These are phyloP conservation scores for Planoprotostelium fungivorum DNA, from an alignment of 78 protist genomes.

Conservation along the genomic window DNA sequence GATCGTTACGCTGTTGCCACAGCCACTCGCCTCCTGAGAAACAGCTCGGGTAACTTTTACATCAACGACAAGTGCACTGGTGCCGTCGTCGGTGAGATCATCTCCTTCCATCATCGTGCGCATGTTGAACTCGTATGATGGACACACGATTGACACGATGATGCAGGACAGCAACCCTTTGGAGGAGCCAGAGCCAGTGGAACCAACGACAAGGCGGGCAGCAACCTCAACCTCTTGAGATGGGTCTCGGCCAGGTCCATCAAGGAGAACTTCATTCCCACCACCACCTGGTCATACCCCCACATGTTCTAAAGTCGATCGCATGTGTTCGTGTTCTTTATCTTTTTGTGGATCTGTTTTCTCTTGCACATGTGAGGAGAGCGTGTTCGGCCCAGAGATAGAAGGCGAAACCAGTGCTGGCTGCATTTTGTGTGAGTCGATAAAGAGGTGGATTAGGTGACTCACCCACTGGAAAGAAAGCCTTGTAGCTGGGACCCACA, in stretches of 20 bases:
- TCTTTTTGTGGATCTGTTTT: background rate
- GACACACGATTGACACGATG: background rate
- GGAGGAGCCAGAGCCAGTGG: constrained; percentile 83
- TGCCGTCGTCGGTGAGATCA: constrained; percentile 90
- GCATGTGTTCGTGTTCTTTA: too few relatives aligned
- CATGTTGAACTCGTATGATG: background rate
- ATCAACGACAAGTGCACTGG: constrained; percentile 95
- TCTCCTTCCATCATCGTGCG: constrained; percentile 71
- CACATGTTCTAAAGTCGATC: constrained; percentile 53
- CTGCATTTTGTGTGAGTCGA: background rate
- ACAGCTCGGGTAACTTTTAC: constrained; percentile 92
- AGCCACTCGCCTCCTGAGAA: constrained; percentile 32
- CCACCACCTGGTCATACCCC: constrained; percentile 59
- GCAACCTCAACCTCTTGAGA: constrained; percentile 54
- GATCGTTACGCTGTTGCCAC: constrained; percentile 39
- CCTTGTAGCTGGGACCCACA: background rate
- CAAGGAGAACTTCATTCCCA: constrained; percentile 82
- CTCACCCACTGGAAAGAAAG: background rate
- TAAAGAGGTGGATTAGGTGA: background rate
- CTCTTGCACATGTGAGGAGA: background rate
- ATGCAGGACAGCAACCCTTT: constrained; percentile 68
- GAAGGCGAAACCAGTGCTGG: background rate
- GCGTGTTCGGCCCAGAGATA: background rate
- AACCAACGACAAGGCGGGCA: constrained; percentile 96
- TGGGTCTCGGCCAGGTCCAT: constrained; percentile 78